A percentile compares a stretch with the other conserved stretches of the same genome.
phyloP scores from a whole-genome alignment of 2,329 filamentous ascomycete species.

The Colletotrichum tabaci region DNA sequence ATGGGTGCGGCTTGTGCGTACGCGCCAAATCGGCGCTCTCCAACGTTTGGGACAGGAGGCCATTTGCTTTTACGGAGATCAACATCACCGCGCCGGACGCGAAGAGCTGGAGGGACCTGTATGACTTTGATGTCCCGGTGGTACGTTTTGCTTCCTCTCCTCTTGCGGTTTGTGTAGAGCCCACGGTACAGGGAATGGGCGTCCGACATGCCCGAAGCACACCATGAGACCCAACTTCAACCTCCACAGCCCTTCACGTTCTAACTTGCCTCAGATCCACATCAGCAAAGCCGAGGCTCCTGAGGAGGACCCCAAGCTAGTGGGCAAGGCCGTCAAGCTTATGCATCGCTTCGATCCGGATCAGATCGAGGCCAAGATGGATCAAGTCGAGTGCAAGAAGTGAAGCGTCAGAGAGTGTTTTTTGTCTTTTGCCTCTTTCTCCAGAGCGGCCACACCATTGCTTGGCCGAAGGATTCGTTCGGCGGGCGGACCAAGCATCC shows the following conservation, averaged over 20 bases:
- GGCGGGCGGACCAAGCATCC: not conserved
- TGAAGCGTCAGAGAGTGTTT: constrained; percentile 6
- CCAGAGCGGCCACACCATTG: constrained; percentile 12
- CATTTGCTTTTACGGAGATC: constrained; percentile 79
- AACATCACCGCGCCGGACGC: constrained; percentile 76
- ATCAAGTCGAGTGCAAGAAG: constrained; percentile 63
- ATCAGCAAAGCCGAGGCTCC: constrained; percentile 70
- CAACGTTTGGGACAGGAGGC: constrained; percentile 75
- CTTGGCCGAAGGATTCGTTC: constrained; percentile 13
- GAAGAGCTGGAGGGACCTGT: constrained; percentile 78
- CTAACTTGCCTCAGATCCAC: constrained; percentile 63
- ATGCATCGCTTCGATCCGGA: constrained; percentile 83
- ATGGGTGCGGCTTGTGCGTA: constrained; percentile 79
- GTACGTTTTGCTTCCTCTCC: constrained; percentile 62
- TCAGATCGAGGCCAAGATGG: constrained; percentile 79
- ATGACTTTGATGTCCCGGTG: constrained; percentile 87
- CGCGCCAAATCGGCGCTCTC: constrained; percentile 78
- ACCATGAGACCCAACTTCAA: not conserved
- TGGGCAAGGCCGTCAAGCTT: constrained; percentile 75
- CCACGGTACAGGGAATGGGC: not conserved
- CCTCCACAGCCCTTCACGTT: not conserved
- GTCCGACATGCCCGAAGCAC: constrained; percentile 17
- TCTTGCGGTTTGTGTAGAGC: not conserved
- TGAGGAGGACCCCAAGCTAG: constrained; percentile 68
- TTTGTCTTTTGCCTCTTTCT: not conserved